Conservation (phyloP, 176 grass and related monocot genomes). For the Ananas comosus region DNA sequence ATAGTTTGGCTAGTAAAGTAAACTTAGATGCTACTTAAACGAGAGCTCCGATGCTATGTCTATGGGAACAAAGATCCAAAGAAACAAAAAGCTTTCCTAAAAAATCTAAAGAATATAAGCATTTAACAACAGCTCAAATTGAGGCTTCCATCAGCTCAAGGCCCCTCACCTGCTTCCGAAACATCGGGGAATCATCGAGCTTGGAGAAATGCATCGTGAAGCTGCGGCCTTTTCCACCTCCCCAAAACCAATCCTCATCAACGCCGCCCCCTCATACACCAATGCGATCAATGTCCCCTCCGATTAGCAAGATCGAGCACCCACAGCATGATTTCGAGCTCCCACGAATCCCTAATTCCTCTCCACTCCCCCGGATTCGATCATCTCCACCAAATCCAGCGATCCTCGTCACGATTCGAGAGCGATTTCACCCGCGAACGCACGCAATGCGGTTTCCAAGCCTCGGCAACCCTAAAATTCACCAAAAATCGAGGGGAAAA, state of each 20-base stretch:
- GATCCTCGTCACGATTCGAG: background rate
- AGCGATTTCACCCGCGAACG: background rate
- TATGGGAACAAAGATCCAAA: background rate
- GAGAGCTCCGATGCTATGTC: background rate
- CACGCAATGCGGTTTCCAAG: no score
- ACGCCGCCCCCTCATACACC: slow-evolving; percentile 1
- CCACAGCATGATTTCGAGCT: slow-evolving; percentile 1
- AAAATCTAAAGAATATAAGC: background rate
- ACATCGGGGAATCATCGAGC: slow-evolving; percentile 99
- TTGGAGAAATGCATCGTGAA: slow-evolving; percentile 72
- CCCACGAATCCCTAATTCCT: background rate
- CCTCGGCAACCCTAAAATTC: slow-evolving; percentile 29
- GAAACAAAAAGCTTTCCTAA: background rate
- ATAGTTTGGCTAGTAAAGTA: background rate
- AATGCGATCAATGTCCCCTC: background rate
- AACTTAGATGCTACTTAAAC: background rate
- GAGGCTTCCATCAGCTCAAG: slow-evolving; percentile 1
- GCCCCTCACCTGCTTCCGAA: slow-evolving; percentile 73
- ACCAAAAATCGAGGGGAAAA: background rate
- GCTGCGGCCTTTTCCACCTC: slow-evolving; percentile 16
- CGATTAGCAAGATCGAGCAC: slow-evolving; percentile 3
- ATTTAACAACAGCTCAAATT: background rate
- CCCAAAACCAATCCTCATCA: slow-evolving; percentile 29
- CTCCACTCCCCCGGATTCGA: background rate
- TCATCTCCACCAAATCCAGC: slow-evolving; percentile 4